Evolutionary conservation across 2,329 filamentous ascomycete genomes (phyloP), one percentile per base, ranked within the genome.

Genomic region (Xenosphaeropsis pyriputrescens): DNA sequence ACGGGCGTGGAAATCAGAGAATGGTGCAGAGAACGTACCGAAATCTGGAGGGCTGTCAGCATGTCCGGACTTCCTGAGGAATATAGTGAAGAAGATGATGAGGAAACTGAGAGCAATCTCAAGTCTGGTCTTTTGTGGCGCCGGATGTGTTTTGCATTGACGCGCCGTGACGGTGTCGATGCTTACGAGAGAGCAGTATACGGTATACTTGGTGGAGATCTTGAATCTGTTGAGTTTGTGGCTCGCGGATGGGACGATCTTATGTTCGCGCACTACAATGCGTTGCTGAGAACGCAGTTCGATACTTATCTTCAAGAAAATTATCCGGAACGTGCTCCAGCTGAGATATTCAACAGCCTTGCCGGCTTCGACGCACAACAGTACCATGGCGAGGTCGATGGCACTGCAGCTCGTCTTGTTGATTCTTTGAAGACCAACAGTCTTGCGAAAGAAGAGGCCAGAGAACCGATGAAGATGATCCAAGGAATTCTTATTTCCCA

Each of bases 171-270:
- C 2, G 75, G 75, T 18, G 72, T 71, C 1, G 78, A 83, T 48
- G 73, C 81, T 37, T 89, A 86, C 50, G 86, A 98, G 59, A 75
- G 78, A 39, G 91, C 89, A 14, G 85, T 94, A 0, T 95, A 94
- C 53, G 89, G 85, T 18, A 62, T 95, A 11, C 67, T 98, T n/a
- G 80, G 82, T 32, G 91, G 91, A 36, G 85, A 95, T 52, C 70
- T 86, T 36, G 62, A 72, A 29, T 83, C 80, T 37, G 84, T 93
- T 9, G 76, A 84, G 51, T 73, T 74, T 45, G 75, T 89, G 30
- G 86, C 84, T 53, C 68, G 72, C 36, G 75, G 70, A 16, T 93
- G 86, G 79, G 85, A 94, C 47, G 89, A 96, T 51, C 75, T 79
- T 49, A 67, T 95, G 14, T 94, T 91, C 56, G 78, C 80, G 29